These are phyloP conservation scores for Pinus albicaulis DNA, from an alignment of 75 land plant species.

Conservation along the genomic window DNA sequence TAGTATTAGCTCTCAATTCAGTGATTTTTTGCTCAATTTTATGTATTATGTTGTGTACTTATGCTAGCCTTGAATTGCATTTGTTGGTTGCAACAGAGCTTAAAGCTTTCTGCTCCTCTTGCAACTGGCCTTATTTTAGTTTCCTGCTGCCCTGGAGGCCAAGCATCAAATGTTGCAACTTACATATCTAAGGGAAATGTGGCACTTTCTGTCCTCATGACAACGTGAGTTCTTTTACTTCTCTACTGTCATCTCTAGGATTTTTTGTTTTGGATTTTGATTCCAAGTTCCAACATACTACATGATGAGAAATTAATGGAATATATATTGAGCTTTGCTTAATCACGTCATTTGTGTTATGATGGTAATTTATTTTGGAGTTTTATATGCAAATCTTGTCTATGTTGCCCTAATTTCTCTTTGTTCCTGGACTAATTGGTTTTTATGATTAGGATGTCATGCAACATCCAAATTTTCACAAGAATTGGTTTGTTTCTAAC, in stretches of 20 bases:
- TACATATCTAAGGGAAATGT: constrained; percentile 98
- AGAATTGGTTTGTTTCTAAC: neutral
- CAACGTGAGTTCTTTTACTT: constrained; percentile 57
- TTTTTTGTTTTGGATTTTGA: neutral
- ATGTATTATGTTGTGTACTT: neutral
- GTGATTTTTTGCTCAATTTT: neutral
- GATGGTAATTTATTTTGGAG: neutral
- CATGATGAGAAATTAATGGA: neutral
- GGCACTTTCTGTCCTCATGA: constrained; percentile 97
- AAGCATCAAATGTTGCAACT: constrained; percentile 98
- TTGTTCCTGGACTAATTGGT: neutral
- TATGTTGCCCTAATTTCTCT: neutral
- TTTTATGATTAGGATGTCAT: neutral
- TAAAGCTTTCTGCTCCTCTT: constrained; percentile 93
- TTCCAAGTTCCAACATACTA: neutral
- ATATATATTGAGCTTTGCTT: neutral
- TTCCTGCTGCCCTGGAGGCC: constrained; percentile 98
- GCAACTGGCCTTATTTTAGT: constrained; percentile 96
- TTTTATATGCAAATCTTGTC: neutral
- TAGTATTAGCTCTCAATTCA: constrained; percentile 7
- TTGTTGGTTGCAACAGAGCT: constrained; percentile 32
- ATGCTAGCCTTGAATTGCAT: neutral
- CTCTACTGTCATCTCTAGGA: neutral
- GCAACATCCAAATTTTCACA: neutral
- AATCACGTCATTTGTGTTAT: neutral